Evolutionary conservation across 2,329 filamentous ascomycete genomes (phyloP), one percentile per base, ranked within the genome.

Genomic region (Niveomyces coronatus): DNA sequence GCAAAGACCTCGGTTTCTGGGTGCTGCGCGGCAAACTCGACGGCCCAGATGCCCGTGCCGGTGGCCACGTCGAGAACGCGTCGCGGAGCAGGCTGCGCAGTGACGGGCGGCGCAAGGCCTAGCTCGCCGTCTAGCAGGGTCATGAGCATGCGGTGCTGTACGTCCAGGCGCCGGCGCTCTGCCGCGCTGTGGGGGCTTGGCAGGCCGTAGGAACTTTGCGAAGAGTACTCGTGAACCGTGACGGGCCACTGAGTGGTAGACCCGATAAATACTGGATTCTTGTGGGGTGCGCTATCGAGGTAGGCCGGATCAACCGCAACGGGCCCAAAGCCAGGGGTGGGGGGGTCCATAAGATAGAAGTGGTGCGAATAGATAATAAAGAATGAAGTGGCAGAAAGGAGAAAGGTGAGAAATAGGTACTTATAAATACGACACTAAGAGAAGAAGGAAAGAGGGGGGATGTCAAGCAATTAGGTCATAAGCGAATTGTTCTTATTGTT

Each of bases 21-120:
- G 31, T 49, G 51, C 13, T 50, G 43, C 17, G 58, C 53, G 5
- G 50, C 57, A 35, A 58, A 51, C 27, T 57, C 55, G 35, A 50
- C 53, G 3, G 70, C 65, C 72, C 71, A 75, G 41, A 71, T 67
- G 4, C 73, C 72, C 1, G 71, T 71, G 9, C 74, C 74, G 5
- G 71, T 76, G 19, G 70, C 68, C n/a, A 75, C 53, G 45, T 74
- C 70, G 18, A 76, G 53, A 8, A 53, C 41, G 26, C 36, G 39
- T 31, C 43, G 14, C 4, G 27, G 18, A 3, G 22, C 3, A 11
- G 13, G 14, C 5, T 6, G 13, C 17, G 35, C 20, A 4, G 15
- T 5, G 10, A 11, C 18, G 15, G 15, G 18, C 17, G 26, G 35
- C 13, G 24, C 35, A 13, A 29, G 19, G 10, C 13, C 26, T 4